Conservation (phyloP, 1,284 basidiomycete species). For the Flammula alnicola region DNA sequence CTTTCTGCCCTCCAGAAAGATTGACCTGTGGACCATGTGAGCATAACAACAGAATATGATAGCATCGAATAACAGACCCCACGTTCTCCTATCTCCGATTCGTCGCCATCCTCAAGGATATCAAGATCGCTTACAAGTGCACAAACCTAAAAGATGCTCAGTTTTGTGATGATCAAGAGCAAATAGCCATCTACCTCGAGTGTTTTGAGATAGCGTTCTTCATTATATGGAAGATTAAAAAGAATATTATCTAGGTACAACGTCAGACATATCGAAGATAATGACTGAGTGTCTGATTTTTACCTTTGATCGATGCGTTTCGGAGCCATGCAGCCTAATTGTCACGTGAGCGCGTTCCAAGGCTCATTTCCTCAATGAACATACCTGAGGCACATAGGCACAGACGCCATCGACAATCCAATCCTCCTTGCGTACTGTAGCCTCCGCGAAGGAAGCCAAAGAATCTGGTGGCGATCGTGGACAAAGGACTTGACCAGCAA, state of each 20-base stretch:
- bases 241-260: slow-evolving; percentile 79
- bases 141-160: slow-evolving; percentile 36
- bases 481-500: slow-evolving; percentile 80
- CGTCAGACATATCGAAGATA: neutral
- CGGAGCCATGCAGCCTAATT: slow-evolving; percentile 77
- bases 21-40: slow-evolving; percentile 62
- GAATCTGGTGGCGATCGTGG: slow-evolving; percentile 85
- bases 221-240: slow-evolving; percentile 84
- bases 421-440: slow-evolving; percentile 51
- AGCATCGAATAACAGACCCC: slow-evolving; percentile 50
- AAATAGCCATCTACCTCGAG: slow-evolving; percentile 54
- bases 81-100: slow-evolving; percentile 90
- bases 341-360: neutral
- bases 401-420: slow-evolving; percentile 82
- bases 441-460: slow-evolving; percentile 60
- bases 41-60: neutral
- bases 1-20: slow-evolving; percentile 94
- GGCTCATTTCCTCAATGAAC: neutral
- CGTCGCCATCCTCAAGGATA: slow-evolving; percentile 94
- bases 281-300: too few relatives aligned
- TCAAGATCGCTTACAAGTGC: slow-evolving; percentile 75
- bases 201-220: slow-evolving; percentile 78
- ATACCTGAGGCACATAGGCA: slow-evolving; percentile 91
- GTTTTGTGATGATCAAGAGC: neutral
- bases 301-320: slow-evolving; percentile 90